A percentile compares a stretch with the other conserved stretches of the same genome.
phyloP scores from a whole-genome alignment of 768 basidiomycete genomes.

The Gymnopilus junonius region DNA sequence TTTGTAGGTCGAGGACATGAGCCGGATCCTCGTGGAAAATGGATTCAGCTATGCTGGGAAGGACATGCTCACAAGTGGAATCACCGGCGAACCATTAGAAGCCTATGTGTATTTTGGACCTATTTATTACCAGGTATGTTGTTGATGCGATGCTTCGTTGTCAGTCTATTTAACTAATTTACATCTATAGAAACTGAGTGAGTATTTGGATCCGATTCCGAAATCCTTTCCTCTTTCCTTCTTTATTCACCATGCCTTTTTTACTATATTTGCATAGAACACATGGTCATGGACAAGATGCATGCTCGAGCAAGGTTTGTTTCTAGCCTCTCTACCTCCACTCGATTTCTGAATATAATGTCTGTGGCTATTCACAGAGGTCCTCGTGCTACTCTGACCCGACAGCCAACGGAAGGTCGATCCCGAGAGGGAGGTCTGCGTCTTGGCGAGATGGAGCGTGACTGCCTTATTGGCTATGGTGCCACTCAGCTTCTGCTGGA shows the following conservation, averaged over 20 bases:
- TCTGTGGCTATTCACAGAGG: slow-evolving; percentile 55
- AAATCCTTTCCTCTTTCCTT: neutral
- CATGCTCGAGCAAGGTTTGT: slow-evolving; percentile 92
- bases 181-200: slow-evolving; percentile 84
- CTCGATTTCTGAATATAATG: neutral
- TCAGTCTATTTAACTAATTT: slow-evolving; percentile 11
- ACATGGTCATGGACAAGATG: slow-evolving; percentile 99
- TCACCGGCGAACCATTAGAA: slow-evolving; percentile 95
- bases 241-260: neutral
- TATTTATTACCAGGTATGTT: slow-evolving; percentile 90
- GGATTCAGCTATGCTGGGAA: slow-evolving; percentile 99
- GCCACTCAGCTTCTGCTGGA: slow-evolving; percentile 96
- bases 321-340: neutral
- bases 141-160: neutral
- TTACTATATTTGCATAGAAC: slow-evolving; percentile 58
- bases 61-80: slow-evolving; percentile 97
- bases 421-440: slow-evolving; percentile 97
- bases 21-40: slow-evolving; percentile 89
- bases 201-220: slow-evolving; percentile 33
- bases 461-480: slow-evolving; percentile 98
- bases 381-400: slow-evolving; percentile 93
- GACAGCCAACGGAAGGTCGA: slow-evolving; percentile 98
- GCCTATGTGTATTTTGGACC: slow-evolving; percentile 99
- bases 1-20: slow-evolving; percentile 97
- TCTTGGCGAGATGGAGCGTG: slow-evolving; percentile 98